Conservation (phyloP, 1,284 basidiomycete species). For the Sporisorium iseilematis-ciliati region DNA sequence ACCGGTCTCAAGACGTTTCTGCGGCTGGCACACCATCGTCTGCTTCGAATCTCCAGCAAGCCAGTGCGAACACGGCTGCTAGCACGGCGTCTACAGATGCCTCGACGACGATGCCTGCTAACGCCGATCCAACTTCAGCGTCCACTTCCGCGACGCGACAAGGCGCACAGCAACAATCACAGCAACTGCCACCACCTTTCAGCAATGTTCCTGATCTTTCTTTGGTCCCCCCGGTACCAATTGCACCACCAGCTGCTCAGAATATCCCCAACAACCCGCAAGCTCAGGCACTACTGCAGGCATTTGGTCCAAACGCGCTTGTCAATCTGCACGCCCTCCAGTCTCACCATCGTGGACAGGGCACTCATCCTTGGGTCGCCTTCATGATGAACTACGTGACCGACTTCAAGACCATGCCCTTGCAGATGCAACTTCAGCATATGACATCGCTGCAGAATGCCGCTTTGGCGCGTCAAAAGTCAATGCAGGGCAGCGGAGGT, state of each 20-base stretch:
- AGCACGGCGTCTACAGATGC: constrained; percentile 1
- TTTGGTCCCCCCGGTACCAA: constrained; percentile 39
- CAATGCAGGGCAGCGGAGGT: constrained; percentile 7
- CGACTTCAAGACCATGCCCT: constrained; percentile 44
- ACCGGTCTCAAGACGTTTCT: constrained; percentile 23
- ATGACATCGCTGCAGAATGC: constrained; percentile 53
- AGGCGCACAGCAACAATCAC: constrained; percentile 12
- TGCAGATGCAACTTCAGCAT: constrained; percentile 58
- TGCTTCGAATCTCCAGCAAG: constrained; percentile 11
- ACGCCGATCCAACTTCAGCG: neutral
- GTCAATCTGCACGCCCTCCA: constrained; percentile 55
- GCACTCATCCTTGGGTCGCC: constrained; percentile 50
- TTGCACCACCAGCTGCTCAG: constrained; percentile 28
- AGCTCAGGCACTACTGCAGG: constrained; percentile 52
- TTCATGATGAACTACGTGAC: constrained; percentile 54
- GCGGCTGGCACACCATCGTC: constrained; percentile 23
- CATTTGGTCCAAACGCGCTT: constrained; percentile 59
- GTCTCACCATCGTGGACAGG: constrained; percentile 50
- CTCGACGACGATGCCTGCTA: neutral
- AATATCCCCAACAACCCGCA: constrained; percentile 48
- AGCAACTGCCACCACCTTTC: constrained; percentile 15
- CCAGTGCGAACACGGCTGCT: constrained; percentile 1
- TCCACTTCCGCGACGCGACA: constrained; percentile 5
- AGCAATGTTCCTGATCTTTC: constrained; percentile 34
- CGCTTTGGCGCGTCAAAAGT: constrained; percentile 41